These are phyloP conservation scores for Ogataea hybrid DNA, from an alignment of 1,139 yeast genomes.

Conservation along the genomic window DNA sequence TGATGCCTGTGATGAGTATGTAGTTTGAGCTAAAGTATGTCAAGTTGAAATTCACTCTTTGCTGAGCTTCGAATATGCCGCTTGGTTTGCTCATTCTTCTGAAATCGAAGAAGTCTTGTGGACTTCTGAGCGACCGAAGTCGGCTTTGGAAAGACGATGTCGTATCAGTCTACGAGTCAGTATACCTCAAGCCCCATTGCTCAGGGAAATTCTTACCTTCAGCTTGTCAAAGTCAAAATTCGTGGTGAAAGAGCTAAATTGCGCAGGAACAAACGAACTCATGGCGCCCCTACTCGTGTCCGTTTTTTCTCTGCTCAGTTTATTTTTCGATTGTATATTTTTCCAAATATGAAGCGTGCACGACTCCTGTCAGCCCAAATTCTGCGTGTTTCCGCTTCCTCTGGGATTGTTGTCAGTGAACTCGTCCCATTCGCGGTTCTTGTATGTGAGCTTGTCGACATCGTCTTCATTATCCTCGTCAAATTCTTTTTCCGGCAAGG, in stretches of 20 bases:
- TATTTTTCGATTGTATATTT: slow-evolving; percentile 7
- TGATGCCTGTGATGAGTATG: slow-evolving; percentile 40
- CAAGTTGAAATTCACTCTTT: slow-evolving; percentile 51
- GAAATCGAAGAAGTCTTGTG: slow-evolving; percentile 57
- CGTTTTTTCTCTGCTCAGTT: slow-evolving; percentile 2
- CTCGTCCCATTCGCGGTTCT: slow-evolving; percentile 87
- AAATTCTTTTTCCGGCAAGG: slow-evolving; percentile 38
- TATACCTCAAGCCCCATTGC: too few species aligned
- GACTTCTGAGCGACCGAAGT: slow-evolving; percentile 49
- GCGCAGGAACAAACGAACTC: slow-evolving; percentile 35
- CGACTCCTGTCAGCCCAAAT: slow-evolving; percentile 53
- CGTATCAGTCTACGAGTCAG: slow-evolving; percentile 28
- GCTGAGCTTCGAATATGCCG: slow-evolving; percentile 50
- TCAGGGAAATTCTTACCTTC: slow-evolving; percentile 22
- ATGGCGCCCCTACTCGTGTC: slow-evolving; percentile 13
- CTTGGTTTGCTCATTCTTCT: slow-evolving; percentile 52
- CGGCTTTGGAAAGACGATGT: slow-evolving; percentile 38
- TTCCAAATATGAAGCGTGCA: slow-evolving; percentile 1
- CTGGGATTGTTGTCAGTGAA: slow-evolving; percentile 83
- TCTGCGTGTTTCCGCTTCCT: slow-evolving; percentile 89
- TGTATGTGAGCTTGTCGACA: slow-evolving; percentile 54
- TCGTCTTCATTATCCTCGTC: slow-evolving; percentile 50
- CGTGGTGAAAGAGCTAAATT: slow-evolving; percentile 32
- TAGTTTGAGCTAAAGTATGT: slow-evolving; percentile 57
- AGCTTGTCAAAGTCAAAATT: slow-evolving; percentile 32